phyloP scores from a whole-genome alignment of 2,329 filamentous ascomycete genomes.

The Sporothrix brasiliensis region DNA sequence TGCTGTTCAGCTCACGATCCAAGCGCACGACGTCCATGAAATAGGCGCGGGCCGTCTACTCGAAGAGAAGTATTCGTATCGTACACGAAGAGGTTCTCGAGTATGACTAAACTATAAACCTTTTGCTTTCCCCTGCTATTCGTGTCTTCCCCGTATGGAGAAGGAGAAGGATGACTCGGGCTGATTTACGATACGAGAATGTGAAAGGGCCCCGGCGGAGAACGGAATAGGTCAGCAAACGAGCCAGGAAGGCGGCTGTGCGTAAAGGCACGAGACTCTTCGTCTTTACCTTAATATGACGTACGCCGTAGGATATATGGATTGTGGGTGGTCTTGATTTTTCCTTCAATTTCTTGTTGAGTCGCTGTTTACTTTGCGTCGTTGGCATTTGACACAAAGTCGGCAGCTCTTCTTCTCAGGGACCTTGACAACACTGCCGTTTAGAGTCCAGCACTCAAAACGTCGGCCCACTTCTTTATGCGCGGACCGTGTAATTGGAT shows the following conservation, averaged over 20 bases:
- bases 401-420: background rate
- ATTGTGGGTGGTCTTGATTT: background rate
- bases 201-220: background rate
- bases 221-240: background rate
- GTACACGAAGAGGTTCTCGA: background rate
- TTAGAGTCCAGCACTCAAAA: background rate
- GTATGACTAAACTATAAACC: conserved; percentile 25
- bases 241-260: background rate
- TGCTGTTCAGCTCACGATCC: no score
- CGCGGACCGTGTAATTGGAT: background rate
- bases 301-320: background rate
- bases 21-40: no score
- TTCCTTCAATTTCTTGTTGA: background rate
- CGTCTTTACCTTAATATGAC: no score
- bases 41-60: background rate
- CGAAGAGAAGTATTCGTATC: background rate
- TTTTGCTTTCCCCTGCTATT: background rate
- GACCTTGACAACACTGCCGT: background rate
- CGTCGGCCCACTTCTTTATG: background rate
- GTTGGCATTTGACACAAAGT: background rate
- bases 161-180: background rate
- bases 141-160: background rate
- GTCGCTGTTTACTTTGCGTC: background rate
- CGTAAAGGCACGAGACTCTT: no score
- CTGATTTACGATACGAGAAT: background rate